Evolutionary conservation across 2,329 filamentous ascomycete species (phyloP).

Genomic region (Sclerotinia borealis): DNA sequence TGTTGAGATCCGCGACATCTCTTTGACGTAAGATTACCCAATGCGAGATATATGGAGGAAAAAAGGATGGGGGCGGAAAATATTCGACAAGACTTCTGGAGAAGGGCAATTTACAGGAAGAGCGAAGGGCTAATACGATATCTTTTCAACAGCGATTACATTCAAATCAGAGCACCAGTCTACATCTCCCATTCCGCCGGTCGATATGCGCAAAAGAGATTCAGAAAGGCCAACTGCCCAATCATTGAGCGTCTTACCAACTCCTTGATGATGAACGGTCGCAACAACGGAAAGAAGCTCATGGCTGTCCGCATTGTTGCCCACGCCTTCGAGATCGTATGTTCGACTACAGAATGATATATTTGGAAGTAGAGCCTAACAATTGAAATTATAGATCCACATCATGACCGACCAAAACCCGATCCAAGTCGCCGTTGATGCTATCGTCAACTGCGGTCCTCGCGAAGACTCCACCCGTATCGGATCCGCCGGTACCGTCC

Average conservation of each 20-base stretch:
- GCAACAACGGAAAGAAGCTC: conserved; percentile 99
- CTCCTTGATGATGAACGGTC: conserved; percentile 99
- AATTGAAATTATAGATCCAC: conserved; percentile 65
- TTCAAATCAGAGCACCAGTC: conserved; percentile 98
- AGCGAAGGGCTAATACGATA: conserved; percentile 12
- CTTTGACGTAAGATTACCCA: conserved; percentile 78
- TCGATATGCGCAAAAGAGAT: conserved; percentile 98
- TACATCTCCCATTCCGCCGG: conserved; percentile 99
- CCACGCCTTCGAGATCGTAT: conserved; percentile 98
- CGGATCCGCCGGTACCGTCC: conserved; percentile 98
- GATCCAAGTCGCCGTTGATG: conserved; percentile 98
- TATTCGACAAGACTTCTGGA: conserved; percentile 5
- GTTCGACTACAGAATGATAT: conserved; percentile 37
- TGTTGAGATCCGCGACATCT: conserved; percentile 99
- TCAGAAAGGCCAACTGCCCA: conserved; percentile 99
- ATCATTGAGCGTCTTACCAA: conserved; percentile 99
- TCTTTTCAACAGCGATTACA: conserved; percentile 75
- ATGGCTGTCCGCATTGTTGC: conserved; percentile 99
- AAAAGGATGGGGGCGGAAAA: background rate
- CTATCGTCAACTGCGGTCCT: conserved; percentile 99
- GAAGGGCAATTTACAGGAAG: conserved; percentile 29
- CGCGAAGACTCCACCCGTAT: conserved; percentile 99
- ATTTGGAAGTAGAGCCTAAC: conserved; percentile 12
- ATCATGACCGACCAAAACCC: conserved; percentile 99
- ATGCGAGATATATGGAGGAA: conserved; percentile 3